Evolutionary conservation across 305 asterid genomes (phyloP).

Genomic region (Euphrasia arctica): DNA sequence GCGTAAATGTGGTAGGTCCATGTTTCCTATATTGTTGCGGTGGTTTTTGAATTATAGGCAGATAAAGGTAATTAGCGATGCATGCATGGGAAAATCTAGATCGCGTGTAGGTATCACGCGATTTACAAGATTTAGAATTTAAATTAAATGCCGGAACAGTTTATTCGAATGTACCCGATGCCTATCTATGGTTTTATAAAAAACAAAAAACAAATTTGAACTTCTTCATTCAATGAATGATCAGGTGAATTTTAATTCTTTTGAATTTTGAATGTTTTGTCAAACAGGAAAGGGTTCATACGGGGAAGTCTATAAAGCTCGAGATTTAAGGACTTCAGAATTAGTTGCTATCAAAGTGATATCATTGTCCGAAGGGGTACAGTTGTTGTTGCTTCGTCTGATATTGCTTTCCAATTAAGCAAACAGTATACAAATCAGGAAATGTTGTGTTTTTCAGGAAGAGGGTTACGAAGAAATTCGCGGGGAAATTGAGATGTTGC

Average conservation of each 20-base stretch:
- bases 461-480: constrained; percentile 98
- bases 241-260: constrained; percentile 22
- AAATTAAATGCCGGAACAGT: background rate
- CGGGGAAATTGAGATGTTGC: constrained; percentile 98
- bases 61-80: constrained; percentile 15
- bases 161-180: background rate
- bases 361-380: constrained; percentile 98
- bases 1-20: constrained; percentile 2
- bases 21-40: constrained; percentile 2
- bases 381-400: constrained; percentile 13
- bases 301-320: constrained; percentile 96
- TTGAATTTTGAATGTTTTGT: constrained; percentile 31
- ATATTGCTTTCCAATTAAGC: constrained; percentile 7
- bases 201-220: too few relatives aligned
- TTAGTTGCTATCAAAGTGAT: constrained; percentile 96
- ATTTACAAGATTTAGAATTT: constrained; percentile 5
- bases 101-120: constrained; percentile 10
- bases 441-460: constrained; percentile 50
- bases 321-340: constrained; percentile 86
- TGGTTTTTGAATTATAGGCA: constrained; percentile 6
- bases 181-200: too few relatives aligned
- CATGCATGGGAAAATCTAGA: constrained; percentile 17
- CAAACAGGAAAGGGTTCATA: constrained; percentile 93
- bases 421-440: constrained; percentile 10
- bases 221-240: constrained; percentile 23